A percentile compares a stretch with the other conserved stretches of the same genome.
These are phyloP conservation scores for Acarospora socialis DNA, from an alignment of 2,329 filamentous ascomycete genomes.

Conservation along the genomic window DNA sequence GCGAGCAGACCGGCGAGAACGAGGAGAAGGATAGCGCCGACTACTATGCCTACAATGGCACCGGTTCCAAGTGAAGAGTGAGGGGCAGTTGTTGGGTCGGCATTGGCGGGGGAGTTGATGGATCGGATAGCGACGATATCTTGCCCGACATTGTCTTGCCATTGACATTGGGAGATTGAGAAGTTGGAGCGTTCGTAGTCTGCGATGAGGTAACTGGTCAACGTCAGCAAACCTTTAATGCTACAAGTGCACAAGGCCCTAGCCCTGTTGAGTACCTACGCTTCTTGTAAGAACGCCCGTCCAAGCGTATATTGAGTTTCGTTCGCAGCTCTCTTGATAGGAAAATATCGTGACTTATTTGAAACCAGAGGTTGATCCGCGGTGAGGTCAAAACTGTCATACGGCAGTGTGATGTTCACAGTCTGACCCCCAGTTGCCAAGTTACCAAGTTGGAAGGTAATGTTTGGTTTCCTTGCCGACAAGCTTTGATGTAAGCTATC, in stretches of 20 bases:
- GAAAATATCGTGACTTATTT: constrained; percentile 46
- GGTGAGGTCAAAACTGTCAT: constrained; percentile 34
- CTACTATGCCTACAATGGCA: too few species aligned
- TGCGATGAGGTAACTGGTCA: constrained; percentile 27
- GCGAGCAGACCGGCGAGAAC: too few species aligned
- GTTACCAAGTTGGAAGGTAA: constrained; percentile 31
- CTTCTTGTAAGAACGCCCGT: constrained; percentile 55
- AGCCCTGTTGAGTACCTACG: constrained; percentile 20
- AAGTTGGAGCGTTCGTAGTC: constrained; percentile 35
- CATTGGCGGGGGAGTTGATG: not conserved
- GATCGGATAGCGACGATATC: constrained; percentile 9
- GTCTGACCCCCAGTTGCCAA: constrained; percentile 21
- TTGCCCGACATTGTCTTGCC: constrained; percentile 3
- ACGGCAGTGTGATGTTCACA: constrained; percentile 33
- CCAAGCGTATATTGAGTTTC: constrained; percentile 47
- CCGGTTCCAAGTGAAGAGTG: too few species aligned
- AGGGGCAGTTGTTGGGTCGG: too few species aligned
- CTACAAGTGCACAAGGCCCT: too few species aligned
- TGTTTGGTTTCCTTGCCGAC: constrained; percentile 5
- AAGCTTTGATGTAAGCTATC: constrained; percentile 1
- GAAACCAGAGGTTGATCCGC: constrained; percentile 36
- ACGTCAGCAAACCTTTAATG: not conserved
- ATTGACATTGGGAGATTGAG: constrained; percentile 25
- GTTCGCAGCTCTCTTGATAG: constrained; percentile 42
- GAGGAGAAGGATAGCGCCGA: too few species aligned